Evolutionary conservation across 2,329 filamentous ascomycete genomes (phyloP).

Genomic region (Venturia pyrina): DNA sequence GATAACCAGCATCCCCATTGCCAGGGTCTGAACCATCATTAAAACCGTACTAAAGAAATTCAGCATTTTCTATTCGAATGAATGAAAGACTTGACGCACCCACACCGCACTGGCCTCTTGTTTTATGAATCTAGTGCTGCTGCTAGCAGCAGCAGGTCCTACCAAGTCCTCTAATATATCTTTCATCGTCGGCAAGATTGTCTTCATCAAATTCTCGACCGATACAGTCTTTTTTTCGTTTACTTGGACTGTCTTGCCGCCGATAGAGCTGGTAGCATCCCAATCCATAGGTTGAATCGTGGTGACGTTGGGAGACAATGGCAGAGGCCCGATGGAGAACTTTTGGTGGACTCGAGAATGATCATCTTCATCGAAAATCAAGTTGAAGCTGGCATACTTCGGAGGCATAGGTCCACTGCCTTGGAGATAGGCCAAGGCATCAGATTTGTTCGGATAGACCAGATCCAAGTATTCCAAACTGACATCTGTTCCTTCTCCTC

Average conservation of each 20-base stretch:
- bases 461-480: conserved; percentile 36
- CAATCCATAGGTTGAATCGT: conserved; percentile 18
- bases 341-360: conserved; percentile 35
- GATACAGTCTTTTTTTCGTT: not conserved
- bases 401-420: conserved; percentile 25
- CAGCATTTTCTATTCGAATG: not conserved
- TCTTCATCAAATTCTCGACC: conserved; percentile 11
- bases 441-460: conserved; percentile 39
- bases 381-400: conserved; percentile 38
- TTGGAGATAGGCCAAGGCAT: conserved; percentile 36
- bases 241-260: not conserved
- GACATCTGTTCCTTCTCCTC: not conserved
- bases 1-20: conserved; percentile 4
- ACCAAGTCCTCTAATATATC: conserved; percentile 35
- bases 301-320: conserved; percentile 25
- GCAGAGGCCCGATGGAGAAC: conserved; percentile 41
- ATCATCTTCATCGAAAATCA: conserved; percentile 34
- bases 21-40: conserved; percentile 27
- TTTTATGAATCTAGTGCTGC: not conserved
- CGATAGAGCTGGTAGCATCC: not conserved
- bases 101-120: not conserved
- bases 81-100: conserved; percentile 9
- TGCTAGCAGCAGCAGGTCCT: conserved; percentile 17
- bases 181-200: conserved; percentile 28
- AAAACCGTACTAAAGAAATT: conserved; percentile 15